Evolutionary conservation across 2,329 filamentous ascomycete species (phyloP), one percentile per base, ranked within the genome.

Genomic region (Dothideomycetes sp.): DNA sequence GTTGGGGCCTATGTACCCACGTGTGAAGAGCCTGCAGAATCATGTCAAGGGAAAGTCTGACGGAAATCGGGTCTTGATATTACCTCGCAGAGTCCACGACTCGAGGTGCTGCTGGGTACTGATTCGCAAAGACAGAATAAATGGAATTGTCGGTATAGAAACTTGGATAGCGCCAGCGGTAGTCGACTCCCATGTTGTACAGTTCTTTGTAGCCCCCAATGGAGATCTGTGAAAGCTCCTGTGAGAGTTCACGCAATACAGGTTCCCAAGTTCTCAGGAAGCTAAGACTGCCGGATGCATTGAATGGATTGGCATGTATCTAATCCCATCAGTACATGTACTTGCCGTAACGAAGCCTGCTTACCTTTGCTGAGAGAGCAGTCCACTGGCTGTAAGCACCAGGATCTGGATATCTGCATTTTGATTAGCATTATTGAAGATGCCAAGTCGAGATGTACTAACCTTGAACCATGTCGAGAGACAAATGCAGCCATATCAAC

Each of bases 81-180:
- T 33, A 40, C 43, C 40, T 40, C 10, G 76, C 76, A 2, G 75
- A 77, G 52, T 81, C 73, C 9, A 80, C 60, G 1, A 79, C 75
- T 4, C 75, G 69, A 4, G 38, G 38, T 14, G 38, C 38, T 16
- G 17, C 52, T 15, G 50, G 54, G 54, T 81, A 81, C 48, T 77
- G 72, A 52, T 82, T 83, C 14, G 75, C 69, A 74, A 75, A 83
- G 5, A 78, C 69, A 7, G 70, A 62, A 48, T 81, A 79, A 2
- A 62, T 60, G 1, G 58, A 61, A 40, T 65, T 63, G 42, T 68
- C 61, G 18, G 60, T 50, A 45, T 70, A 69, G 14, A 81, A 63
- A 29, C 69, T 55, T 0, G 67, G 63, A 49, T 68, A 70, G 48
- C 55, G 56, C 37, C 52, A 51, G 37, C 56, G 52, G 37, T 75